Percentiles rank a stretch among this genome's conserved stretches.
These are phyloP conservation scores for Metarhizium album DNA, from an alignment of 2,329 filamentous ascomycete genomes.

Conservation along the genomic window DNA sequence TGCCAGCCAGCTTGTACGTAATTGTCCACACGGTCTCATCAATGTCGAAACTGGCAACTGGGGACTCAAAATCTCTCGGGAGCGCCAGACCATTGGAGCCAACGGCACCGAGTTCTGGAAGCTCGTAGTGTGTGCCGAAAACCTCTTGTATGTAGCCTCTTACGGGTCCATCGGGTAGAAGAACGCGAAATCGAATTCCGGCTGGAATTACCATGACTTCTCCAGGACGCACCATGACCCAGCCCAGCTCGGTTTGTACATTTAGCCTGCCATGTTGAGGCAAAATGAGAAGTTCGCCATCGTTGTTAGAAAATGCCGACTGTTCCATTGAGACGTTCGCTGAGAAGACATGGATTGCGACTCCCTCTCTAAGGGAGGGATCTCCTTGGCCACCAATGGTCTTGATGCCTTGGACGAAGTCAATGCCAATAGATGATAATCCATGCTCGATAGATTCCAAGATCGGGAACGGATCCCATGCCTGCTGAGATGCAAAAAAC, in stretches of 20 bases:
- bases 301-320: slow-evolving; percentile 32
- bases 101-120: slow-evolving; percentile 56
- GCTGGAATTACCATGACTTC: slow-evolving; percentile 57
- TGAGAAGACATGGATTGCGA: slow-evolving; percentile 36
- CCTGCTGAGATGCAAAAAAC: slow-evolving; percentile 33
- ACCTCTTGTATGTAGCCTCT: slow-evolving; percentile 59
- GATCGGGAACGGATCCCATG: slow-evolving; percentile 35
- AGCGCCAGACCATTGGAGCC: slow-evolving; percentile 58
- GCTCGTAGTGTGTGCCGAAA: slow-evolving; percentile 52
- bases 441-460: slow-evolving; percentile 2
- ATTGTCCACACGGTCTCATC: slow-evolving; percentile 45
- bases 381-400: slow-evolving; percentile 36
- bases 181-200: slow-evolving; percentile 39
- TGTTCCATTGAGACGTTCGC: slow-evolving; percentile 32
- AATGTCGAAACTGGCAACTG: slow-evolving; percentile 48
- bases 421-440: slow-evolving; percentile 16
- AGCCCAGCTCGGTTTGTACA: slow-evolving; percentile 58
- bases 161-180: slow-evolving; percentile 38
- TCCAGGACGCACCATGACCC: slow-evolving; percentile 53
- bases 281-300: slow-evolving; percentile 57
- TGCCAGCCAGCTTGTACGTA: slow-evolving; percentile 50
- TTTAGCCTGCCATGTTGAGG: slow-evolving; percentile 54
- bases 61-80: slow-evolving; percentile 52
- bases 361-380: slow-evolving; percentile 32
- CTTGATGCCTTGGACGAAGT: slow-evolving; percentile 34